Evolutionary conservation across 2,329 filamentous ascomycete genomes (phyloP), one percentile per base, ranked within the genome.

Genomic region (Immersiporthe knoxdaviesiana): DNA sequence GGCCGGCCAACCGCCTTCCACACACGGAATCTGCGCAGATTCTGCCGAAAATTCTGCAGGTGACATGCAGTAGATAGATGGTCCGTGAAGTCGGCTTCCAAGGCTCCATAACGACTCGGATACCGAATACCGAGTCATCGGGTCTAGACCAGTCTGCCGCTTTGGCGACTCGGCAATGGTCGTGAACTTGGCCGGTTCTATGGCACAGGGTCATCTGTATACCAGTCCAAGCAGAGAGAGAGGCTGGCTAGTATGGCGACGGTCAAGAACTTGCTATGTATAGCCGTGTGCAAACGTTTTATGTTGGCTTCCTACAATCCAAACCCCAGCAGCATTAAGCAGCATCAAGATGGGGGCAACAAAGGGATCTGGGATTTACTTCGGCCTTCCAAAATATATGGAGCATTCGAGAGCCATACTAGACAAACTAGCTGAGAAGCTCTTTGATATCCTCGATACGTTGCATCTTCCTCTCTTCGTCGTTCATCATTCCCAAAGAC

Each of bases 361-460:
- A 24, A 66, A 37, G 35, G 14, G 11, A 24, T 50, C 47, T 44
- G 1, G 27, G 52, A 35, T 50, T 50, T 56, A 65, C 14, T 47
- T 24, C 12, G 21, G 27, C 24, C 47, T 65, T 35, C 60, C 60
- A 21, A 50, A 50, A 50, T n/a, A 41, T 21, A 12, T 30, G 30
- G 27, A 24, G 14, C 5, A 21, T 24, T 35, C 37, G n/a, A 44
- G 37, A 11, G 8, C 5, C 16, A n/a, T 41, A 27, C 21, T 39
- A 10, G 56, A 21, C 39, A 37, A 11, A 21, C 69, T 79, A 88
- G 75, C 91, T 93, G 62, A 99, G 85, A 74, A 99, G 82, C 79
- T 97, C 92, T 80, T 91, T 95, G 73, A 98, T 94, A 80, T 99
- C 96, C 78, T 97, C 95, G 72, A 98, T 94, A 52, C 93, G 85